Base-by-base conservation (phyloP, 2,329 filamentous ascomycete genomes). In the Pyricularia sp. region DNA sequence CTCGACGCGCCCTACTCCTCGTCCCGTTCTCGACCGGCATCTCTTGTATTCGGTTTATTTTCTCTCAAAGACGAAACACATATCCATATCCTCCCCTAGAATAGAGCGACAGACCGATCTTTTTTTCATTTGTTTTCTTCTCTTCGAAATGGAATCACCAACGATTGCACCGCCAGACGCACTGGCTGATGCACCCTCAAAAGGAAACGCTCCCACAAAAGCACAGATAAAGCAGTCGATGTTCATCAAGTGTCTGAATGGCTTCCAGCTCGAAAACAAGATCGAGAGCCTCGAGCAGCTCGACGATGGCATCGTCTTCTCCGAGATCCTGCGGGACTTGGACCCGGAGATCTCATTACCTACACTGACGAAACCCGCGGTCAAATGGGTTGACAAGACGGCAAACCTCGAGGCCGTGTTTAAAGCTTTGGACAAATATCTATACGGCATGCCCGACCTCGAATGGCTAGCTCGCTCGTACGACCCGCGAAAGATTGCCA, bases 331-430 rank as follows among this genome's bases (percentile, higher is more conserved):
- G 66, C 78, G 82, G 71, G 81, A 86, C 70, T 75, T 88, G 62
- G 83, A 87, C 69, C 71, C 79, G 40, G 76, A 80, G 66, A 88
- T 86, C 70, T 80, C 84, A 70, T 78, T 80, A 33, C 75, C 78
- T 0, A 78, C 83, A 66, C 80, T 87, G 65, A 79, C 84, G 65
- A 75, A 77, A 61, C 79, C 73, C 66, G 74, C 76, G 33, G 76
- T 77, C 62, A 73, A 76, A 66, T 78, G 80, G 70, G 72, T 82
- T 65, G 76, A 78, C 79, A 96, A 96, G 77, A 86, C 91, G 22
- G 88, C 94, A 62, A 94, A 99, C 72, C 91, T 96, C 3, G 97
- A 99, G 74, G 88, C 91, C 1, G 87, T 96, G 24, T 83, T 97
- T 66, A 97, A 97, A 74, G 79, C 84, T 12, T 80, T 99, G 2